Conservation (phyloP, 176 grass and related monocot genomes). For the Musa schizocarpa region DNA sequence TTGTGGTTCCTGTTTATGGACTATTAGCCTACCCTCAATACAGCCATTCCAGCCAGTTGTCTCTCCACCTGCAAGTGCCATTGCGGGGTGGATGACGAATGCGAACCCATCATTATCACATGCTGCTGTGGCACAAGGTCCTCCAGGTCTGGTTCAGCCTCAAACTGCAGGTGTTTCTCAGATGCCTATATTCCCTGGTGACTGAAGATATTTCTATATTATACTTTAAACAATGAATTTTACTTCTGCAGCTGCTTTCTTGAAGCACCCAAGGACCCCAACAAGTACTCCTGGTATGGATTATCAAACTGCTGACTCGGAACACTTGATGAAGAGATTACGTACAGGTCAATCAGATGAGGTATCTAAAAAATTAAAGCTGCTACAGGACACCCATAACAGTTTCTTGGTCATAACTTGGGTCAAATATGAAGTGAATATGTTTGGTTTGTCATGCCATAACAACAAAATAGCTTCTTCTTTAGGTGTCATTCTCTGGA, state of each 20-base stretch:
- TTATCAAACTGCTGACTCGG: conserved; percentile 97
- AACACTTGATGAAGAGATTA: conserved; percentile 98
- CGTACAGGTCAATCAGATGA: conserved; percentile 89
- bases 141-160: conserved; percentile 73
- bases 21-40: conserved; percentile 15
- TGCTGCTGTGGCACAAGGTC: conserved; percentile 69
- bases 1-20: not conserved
- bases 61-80: conserved; percentile 85
- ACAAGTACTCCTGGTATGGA: conserved; percentile 74
- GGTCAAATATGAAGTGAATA: not conserved
- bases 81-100: conserved; percentile 99
- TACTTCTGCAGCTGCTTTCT: conserved; percentile 66
- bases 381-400: not conserved
- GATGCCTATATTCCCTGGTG: conserved; percentile 8
- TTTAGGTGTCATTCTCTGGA: conserved; percentile 88
- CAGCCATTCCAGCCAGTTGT: conserved; percentile 97
- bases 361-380: conserved; percentile 33
- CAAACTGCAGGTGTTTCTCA: conserved; percentile 60
- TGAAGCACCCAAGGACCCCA: conserved; percentile 88
- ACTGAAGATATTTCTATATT: conserved; percentile 17
- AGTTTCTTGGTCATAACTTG: not conserved
- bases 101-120: conserved; percentile 79
- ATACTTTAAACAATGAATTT: conserved; percentile 14
- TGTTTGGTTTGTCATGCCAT: conserved; percentile 16
- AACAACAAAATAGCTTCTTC: conserved; percentile 15